Base-by-base conservation (phyloP, 495 filamentous ascomycete genomes). In the Jackrogersella minutella region DNA sequence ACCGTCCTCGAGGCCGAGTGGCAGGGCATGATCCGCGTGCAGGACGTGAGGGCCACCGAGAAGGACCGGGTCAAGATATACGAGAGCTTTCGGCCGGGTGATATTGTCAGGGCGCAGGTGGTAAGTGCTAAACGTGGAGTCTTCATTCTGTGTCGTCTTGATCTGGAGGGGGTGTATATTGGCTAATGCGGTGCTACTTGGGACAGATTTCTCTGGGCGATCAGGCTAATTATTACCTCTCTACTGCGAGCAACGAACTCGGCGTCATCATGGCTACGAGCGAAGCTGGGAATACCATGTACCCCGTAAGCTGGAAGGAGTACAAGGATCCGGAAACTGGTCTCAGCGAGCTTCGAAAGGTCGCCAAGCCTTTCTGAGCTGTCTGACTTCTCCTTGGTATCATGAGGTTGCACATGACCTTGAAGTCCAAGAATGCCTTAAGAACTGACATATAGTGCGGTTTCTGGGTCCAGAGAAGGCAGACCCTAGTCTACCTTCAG, bases 221-320 rank as follows among this genome's bases (percentile, higher is more conserved):
- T 77, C 93, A 97, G 77, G 87, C 88, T 41, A 96, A 91, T 70
- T 98, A 97, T 76, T 99, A 97, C 77, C 80, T 97, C 13, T 89
- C 87, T 31, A 99, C 95, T 5, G 92, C 92, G 50, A 84, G 84
- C 61, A 97, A 99, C 77, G 90, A 96, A 76, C 81, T 96, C 34
- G 95, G 95, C 17, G 94, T 99, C 43, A 89, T 99, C 17, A 92
- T 97, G 90, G 95, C 95, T 19, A 87, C 84, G 69, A 96, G 93
- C 71, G 93, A 96, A 74, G 85, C 84, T 2, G 95, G 93, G 0
- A 93, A 95, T 75, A 84, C 87, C 74, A 94, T 98, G 90, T 88
- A 89, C 69, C 94, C 95, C 10, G 85, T 96, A 24, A 96, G 88
- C 75, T 99, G 95, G 95, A 92, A 90, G 81, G 93, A 98, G 75